phyloP scores from a whole-genome alignment of 495 filamentous ascomycete genomes.

The Evansstolkia leycettana region DNA sequence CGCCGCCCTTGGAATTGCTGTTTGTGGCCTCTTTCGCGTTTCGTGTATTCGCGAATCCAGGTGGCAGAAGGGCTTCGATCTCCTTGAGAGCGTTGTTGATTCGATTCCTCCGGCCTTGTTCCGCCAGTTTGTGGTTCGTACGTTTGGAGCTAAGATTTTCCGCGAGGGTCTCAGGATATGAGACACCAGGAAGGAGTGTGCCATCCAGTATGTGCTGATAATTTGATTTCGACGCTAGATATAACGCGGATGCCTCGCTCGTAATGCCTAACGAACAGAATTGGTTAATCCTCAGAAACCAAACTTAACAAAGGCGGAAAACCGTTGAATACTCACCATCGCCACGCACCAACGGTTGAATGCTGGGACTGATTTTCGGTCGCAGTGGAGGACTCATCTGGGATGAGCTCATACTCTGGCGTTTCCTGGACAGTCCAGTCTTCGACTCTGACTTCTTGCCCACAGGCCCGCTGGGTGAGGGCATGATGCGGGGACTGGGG shows the following conservation, averaged over 20 bases:
- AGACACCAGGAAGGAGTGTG: conserved; percentile 76
- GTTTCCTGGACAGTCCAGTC: conserved; percentile 39
- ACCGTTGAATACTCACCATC: conserved; percentile 41
- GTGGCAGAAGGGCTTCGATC: conserved; percentile 72
- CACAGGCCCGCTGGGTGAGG: conserved; percentile 31
- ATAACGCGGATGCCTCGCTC: conserved; percentile 65
- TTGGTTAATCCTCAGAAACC: conserved; percentile 4
- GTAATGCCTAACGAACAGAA: conserved; percentile 27
- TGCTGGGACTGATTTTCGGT: conserved; percentile 90
- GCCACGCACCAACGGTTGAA: conserved; percentile 76
- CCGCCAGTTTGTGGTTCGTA: conserved; percentile 94
- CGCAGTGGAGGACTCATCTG: conserved; percentile 69
- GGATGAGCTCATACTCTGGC: conserved; percentile 63
- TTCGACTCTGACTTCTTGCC: conserved; percentile 28
- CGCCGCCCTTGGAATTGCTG: conserved; percentile 18
- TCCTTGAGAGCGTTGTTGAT: conserved; percentile 92
- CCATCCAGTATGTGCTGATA: conserved; percentile 97
- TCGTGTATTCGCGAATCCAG: conserved; percentile 26
- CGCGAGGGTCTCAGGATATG: conserved; percentile 79
- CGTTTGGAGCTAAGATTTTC: conserved; percentile 92
- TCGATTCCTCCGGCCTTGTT: conserved; percentile 87
- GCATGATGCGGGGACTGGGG: conserved; percentile 28
- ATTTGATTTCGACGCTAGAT: conserved; percentile 89
- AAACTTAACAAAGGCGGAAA: not conserved
- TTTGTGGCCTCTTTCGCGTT: conserved; percentile 21